Base-by-base conservation (phyloP, 2,329 filamentous ascomycete species). In the Truncatella angustata region DNA sequence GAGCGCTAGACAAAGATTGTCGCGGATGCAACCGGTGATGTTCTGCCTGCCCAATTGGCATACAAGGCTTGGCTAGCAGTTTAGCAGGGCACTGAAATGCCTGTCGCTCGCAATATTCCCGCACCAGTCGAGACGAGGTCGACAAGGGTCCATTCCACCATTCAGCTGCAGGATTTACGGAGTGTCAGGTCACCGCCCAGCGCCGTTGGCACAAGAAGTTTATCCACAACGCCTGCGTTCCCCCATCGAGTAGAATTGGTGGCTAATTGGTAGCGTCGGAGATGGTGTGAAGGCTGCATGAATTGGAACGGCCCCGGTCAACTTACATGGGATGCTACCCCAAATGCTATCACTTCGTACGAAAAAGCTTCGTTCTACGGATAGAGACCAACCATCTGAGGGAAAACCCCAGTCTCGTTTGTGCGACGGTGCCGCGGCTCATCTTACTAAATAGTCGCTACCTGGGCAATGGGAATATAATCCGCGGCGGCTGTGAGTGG, bases 41-140 rank as follows among this genome's bases (percentile, higher is more conserved):
- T 44, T 12, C 20, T 21, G 45, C 45, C 45, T 49, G 45, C 45
- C 30, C 34, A 37, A 49, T 49, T 36, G 32, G 34, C 43, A 49
- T 26, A 37, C n/a, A n/a, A n/a, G n/a, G 45, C 45, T 34, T 35
- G 32, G 20, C 18, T 12, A 20, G 44, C 20, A 34, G 16, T 12
- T 34, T 28, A 16, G 12, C 30, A 34, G 44, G 12, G 20, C n/a
- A 11, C 9, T 12, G 37, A 21, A 4, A 40, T 47, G 44, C 28
- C 30, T 47, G 24, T 32, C 28, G 28, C 35, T 47, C 11, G 24
- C 18, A 39, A 44, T 44, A 44, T 44, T 44, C 20, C 42, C 42
- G 42, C 42, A 44, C 14, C 24, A 14, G 20, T 44, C 42, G 26
- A 44, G 42, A 30, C 42, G n/a, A 44, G 40, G 14, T 5, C 21